A percentile compares a stretch with the other conserved stretches of the same genome.
These are phyloP conservation scores for Fomitopsis pinicola DNA, from an alignment of 1,284 basidiomycete genomes.

Conservation along the genomic window DNA sequence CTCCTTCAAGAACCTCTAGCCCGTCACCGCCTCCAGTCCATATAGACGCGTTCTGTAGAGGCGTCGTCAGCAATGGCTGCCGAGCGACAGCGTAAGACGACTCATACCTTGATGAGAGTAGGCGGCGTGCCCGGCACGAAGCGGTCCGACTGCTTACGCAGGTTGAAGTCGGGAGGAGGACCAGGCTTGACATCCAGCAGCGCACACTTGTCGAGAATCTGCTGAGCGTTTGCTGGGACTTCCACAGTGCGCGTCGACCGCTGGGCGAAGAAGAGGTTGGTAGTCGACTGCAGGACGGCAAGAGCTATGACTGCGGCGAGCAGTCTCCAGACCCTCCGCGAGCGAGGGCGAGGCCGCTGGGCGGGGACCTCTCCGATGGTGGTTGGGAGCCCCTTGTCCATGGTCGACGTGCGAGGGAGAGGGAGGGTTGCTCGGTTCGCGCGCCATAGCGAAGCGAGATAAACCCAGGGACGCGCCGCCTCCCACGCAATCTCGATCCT, in stretches of 20 bases:
- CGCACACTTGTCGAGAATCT: neutral
- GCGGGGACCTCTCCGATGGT: neutral
- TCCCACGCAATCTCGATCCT: too few relatives aligned
- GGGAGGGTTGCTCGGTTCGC: too few relatives aligned
- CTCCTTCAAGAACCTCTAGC: constrained; percentile 29
- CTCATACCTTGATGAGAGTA: constrained; percentile 35
- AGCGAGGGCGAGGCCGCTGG: neutral
- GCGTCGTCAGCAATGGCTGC: neutral
- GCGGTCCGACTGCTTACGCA: constrained; percentile 46
- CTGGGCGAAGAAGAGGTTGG: neutral
- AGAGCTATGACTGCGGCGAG: neutral
- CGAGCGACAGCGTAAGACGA: neutral
- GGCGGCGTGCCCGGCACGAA: constrained; percentile 43
- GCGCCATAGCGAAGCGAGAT: too few relatives aligned
- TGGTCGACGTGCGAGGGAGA: neutral
- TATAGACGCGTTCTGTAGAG: constrained; percentile 48
- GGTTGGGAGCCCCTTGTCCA: neutral
- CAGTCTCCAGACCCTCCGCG: neutral
- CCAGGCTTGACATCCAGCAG: constrained; percentile 27
- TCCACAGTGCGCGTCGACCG: neutral
- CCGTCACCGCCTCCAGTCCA: constrained; percentile 45
- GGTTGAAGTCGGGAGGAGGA: constrained; percentile 35
- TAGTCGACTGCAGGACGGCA: neutral
- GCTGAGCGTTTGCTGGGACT: neutral
- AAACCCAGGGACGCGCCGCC: too few relatives aligned